A percentile compares a stretch with the other conserved stretches of the same genome.
Conservation (phyloP, 805 yeast species). For the Jamesozyma spencerorum region DNA sequence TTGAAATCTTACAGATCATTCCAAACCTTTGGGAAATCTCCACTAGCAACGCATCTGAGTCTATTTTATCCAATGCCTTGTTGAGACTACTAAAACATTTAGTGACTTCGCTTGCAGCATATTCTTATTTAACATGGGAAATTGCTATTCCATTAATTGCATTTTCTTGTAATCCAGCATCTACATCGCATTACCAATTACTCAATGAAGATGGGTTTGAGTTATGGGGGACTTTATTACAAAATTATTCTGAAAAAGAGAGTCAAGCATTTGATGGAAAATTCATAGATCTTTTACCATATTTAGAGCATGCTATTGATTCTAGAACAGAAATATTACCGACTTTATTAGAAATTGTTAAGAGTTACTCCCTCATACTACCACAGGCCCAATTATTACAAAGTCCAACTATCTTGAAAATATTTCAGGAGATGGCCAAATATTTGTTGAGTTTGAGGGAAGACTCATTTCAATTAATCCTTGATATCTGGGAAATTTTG, state of each 20-base stretch:
- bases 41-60: slow-evolving; percentile 22
- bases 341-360: slow-evolving; percentile 46
- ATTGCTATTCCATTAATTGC: slow-evolving; percentile 58
- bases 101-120: slow-evolving; percentile 45
- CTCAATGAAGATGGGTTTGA: slow-evolving; percentile 82
- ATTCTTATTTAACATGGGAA: slow-evolving; percentile 41
- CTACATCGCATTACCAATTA: slow-evolving; percentile 41
- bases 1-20: slow-evolving; percentile 45
- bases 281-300: slow-evolving; percentile 39
- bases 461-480: slow-evolving; percentile 47
- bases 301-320: slow-evolving; percentile 49
- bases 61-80: slow-evolving; percentile 41
- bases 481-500: slow-evolving; percentile 32
- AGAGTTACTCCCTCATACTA: slow-evolving; percentile 51
- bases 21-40: slow-evolving; percentile 72
- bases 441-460: slow-evolving; percentile 58
- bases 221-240: slow-evolving; percentile 65
- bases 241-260: slow-evolving; percentile 42
- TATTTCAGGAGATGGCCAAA: slow-evolving; percentile 42
- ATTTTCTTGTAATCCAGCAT: slow-evolving; percentile 51
- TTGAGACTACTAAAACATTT: slow-evolving; percentile 50
- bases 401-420: slow-evolving; percentile 13
- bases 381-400: slow-evolving; percentile 32
- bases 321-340: slow-evolving; percentile 71
- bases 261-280: slow-evolving; percentile 25